phyloP scores from a whole-genome alignment of 192 early-diverging fungal species.

The Coemansia aciculifera region DNA sequence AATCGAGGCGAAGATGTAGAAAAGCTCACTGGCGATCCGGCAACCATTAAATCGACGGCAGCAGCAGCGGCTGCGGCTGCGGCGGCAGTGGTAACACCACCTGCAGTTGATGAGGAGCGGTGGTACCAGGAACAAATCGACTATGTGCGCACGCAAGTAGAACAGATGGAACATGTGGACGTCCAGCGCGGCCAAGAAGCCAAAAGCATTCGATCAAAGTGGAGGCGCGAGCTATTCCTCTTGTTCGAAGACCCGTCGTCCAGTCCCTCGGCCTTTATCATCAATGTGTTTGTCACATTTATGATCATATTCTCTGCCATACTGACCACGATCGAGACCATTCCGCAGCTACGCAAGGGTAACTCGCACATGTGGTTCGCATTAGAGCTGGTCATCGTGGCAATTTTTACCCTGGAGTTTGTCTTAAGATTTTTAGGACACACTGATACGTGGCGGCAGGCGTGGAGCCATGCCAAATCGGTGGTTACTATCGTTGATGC shows the following conservation, averaged over 20 bases:
- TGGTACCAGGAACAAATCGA: slow-evolving; percentile 56
- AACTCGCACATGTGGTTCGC: slow-evolving; percentile 60
- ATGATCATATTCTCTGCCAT: slow-evolving; percentile 73
- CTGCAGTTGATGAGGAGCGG: slow-evolving; percentile 40
- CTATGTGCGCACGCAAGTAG: slow-evolving; percentile 54
- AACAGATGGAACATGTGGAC: slow-evolving; percentile 49
- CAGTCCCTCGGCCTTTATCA: slow-evolving; percentile 65
- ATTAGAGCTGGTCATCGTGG: slow-evolving; percentile 69
- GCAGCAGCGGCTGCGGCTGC: not conserved
- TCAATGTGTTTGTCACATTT: slow-evolving; percentile 73
- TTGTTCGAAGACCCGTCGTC: slow-evolving; percentile 80
- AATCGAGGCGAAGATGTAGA: not conserved
- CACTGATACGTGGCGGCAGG: slow-evolving; percentile 66
- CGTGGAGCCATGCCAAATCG: slow-evolving; percentile 52
- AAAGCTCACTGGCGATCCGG: slow-evolving; percentile 3
- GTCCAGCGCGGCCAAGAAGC: slow-evolving; percentile 50
- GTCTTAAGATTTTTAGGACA: slow-evolving; percentile 67
- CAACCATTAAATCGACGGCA: not conserved
- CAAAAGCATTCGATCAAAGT: slow-evolving; percentile 39
- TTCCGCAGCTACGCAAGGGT: slow-evolving; percentile 65
- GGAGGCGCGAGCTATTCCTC: slow-evolving; percentile 67
- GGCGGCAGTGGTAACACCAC: slow-evolving; percentile 21
- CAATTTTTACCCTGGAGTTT: slow-evolving; percentile 75
- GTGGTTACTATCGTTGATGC: slow-evolving; percentile 68
- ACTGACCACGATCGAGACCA: slow-evolving; percentile 78